Conservation (phyloP, 108 stramenopile species). For the Chaetoceros tenuissimus region DNA sequence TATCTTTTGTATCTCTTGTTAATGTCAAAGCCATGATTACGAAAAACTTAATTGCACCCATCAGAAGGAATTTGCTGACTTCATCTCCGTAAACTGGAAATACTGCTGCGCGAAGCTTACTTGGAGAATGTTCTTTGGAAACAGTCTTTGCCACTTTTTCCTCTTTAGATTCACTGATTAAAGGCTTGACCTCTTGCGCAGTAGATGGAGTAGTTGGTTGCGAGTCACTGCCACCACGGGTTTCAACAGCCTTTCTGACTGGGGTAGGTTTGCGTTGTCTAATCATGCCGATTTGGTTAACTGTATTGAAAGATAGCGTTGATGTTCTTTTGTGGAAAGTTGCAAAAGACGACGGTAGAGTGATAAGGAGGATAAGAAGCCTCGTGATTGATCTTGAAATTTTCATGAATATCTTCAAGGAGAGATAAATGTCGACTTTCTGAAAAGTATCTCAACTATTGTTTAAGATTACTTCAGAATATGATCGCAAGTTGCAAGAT, state of each 20-base stretch:
- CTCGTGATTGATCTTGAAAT: too few species aligned
- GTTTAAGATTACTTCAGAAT: too few species aligned
- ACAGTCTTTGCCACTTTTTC: neutral
- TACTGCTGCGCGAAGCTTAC: constrained; percentile 41
- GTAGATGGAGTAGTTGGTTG: neutral
- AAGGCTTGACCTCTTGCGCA: neutral
- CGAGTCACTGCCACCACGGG: neutral
- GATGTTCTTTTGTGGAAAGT: too few species aligned
- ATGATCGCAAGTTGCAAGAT: too few species aligned
- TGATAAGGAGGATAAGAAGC: too few species aligned
- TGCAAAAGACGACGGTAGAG: too few species aligned
- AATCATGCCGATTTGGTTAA: too few species aligned
- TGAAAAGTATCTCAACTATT: too few species aligned
- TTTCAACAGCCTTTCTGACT: neutral
- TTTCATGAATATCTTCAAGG: too few species aligned
- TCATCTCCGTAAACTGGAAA: constrained; percentile 88
- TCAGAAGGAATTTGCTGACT: constrained; percentile 78
- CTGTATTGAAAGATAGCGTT: too few species aligned
- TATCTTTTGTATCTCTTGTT: constrained; percentile 94
- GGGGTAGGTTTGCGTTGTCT: neutral
- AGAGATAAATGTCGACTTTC: too few species aligned
- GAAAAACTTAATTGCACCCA: constrained; percentile 92
- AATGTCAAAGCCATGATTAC: constrained; percentile 90
- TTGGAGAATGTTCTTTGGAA: neutral
- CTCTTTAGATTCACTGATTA: neutral